These are phyloP conservation scores for Zasmidium angulare DNA, from an alignment of 2,329 filamentous ascomycete species.

Conservation along the genomic window DNA sequence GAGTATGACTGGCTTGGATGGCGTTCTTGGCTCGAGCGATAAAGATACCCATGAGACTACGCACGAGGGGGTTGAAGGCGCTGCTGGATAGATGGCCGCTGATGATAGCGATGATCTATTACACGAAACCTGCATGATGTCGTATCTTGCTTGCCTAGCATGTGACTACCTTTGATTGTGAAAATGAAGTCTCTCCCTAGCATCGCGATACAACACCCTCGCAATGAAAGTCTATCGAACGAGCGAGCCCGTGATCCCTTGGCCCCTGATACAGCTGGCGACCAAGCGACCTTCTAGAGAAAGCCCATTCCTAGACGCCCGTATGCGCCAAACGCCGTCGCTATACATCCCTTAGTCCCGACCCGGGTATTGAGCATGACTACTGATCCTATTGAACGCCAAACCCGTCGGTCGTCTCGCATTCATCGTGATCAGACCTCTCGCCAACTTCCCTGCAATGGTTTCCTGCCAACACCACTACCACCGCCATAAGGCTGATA, in stretches of 20 bases:
- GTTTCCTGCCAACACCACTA: constrained; percentile 29
- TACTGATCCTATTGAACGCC: neutral
- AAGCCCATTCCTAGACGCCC: too few relatives aligned
- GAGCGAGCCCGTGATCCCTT: too few relatives aligned
- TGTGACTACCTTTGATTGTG: too few relatives aligned
- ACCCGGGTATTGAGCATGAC: neutral
- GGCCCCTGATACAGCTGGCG: too few relatives aligned
- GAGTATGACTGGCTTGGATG: constrained; percentile 36
- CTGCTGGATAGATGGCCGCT: neutral
- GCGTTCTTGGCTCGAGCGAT: constrained; percentile 28
- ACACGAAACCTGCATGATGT: too few relatives aligned
- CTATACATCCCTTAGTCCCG: neutral
- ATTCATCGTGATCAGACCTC: constrained; percentile 25
- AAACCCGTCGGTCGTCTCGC: neutral
- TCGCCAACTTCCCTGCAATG: constrained; percentile 36
- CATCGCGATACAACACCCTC: too few relatives aligned
- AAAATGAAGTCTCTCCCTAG: too few relatives aligned
- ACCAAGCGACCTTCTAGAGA: too few relatives aligned
- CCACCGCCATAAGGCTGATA: constrained; percentile 16
- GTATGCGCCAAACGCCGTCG: constrained; percentile 6
- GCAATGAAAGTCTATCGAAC: too few relatives aligned
- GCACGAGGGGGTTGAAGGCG: neutral
- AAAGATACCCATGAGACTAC: constrained; percentile 6
- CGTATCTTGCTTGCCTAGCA: too few relatives aligned
- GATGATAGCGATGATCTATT: neutral